These are phyloP conservation scores for Pseudocercospora fijiensis DNA, from an alignment of 2,329 filamentous ascomycete genomes.

Conservation along the genomic window DNA sequence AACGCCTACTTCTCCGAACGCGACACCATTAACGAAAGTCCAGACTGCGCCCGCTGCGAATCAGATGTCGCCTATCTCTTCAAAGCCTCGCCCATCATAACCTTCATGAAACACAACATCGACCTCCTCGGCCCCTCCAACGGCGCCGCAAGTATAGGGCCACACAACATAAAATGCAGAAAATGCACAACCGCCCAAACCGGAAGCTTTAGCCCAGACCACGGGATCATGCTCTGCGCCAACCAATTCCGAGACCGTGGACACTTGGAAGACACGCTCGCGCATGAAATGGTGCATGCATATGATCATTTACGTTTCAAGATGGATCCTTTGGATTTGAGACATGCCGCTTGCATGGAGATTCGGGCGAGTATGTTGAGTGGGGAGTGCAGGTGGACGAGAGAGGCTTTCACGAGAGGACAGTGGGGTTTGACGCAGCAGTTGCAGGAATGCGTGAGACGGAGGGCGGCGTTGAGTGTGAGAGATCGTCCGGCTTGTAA, in stretches of 20 bases:
- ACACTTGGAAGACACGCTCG: constrained; percentile 88
- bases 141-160: constrained; percentile 62
- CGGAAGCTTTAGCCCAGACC: constrained; percentile 81
- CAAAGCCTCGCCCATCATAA: constrained; percentile 78
- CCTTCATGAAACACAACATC: constrained; percentile 83
- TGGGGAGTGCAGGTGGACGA: constrained; percentile 87
- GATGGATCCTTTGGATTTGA: constrained; percentile 76
- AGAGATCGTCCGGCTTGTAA: constrained; percentile 75
- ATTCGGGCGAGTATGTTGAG: constrained; percentile 90
- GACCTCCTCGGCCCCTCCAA: constrained; percentile 61
- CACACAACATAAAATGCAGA: constrained; percentile 74
- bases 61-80: constrained; percentile 80
- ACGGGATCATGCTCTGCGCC: constrained; percentile 88
- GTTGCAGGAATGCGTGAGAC: constrained; percentile 86
- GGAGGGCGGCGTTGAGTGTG: constrained; percentile 76
- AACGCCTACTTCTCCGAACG: constrained; percentile 76
- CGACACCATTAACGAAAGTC: constrained; percentile 71
- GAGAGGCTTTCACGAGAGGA: constrained; percentile 79
- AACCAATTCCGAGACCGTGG: constrained; percentile 80
- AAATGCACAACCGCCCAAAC: constrained; percentile 71
- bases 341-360: constrained; percentile 93
- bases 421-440: constrained; percentile 90
- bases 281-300: constrained; percentile 97
- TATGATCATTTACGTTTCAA: constrained; percentile 93
- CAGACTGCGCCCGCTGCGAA: constrained; percentile 80